phyloP scores from a whole-genome alignment of 257 asterid genomes.

The Primulina huaijiensis region DNA sequence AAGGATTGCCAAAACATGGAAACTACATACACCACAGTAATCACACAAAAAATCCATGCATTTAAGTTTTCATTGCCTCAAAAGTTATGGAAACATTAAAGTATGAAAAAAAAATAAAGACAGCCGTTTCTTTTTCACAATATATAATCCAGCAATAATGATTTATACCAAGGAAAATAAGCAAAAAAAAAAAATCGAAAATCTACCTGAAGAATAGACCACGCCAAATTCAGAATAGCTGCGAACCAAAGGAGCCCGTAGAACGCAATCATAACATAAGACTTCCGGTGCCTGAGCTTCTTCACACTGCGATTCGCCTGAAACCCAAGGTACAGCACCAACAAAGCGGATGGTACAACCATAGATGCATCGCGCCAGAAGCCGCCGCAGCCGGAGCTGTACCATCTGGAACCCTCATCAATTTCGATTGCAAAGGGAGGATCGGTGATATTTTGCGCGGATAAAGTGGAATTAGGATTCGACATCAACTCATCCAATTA shows the following conservation, averaged over 20 bases:
- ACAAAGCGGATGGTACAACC: slow-evolving; percentile 66
- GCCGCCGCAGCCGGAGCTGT: slow-evolving; percentile 50
- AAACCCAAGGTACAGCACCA: slow-evolving; percentile 73
- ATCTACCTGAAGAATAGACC: slow-evolving; percentile 81
- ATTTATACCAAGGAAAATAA: neutral
- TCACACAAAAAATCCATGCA: too few relatives aligned
- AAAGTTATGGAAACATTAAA: neutral
- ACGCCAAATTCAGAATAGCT: slow-evolving; percentile 67
- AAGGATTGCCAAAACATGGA: neutral
- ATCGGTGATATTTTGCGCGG: slow-evolving; percentile 32
- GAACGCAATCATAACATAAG: slow-evolving; percentile 78
- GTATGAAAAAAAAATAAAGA: neutral
- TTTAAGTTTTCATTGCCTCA: neutral
- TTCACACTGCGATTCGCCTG: slow-evolving; percentile 67
- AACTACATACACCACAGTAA: neutral
- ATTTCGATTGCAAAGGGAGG: slow-evolving; percentile 22
- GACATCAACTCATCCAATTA: slow-evolving; percentile 25
- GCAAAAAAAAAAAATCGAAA: neutral
- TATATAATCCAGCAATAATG: slow-evolving; percentile 2
- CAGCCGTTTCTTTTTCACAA: neutral
- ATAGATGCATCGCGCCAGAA: slow-evolving; percentile 76
- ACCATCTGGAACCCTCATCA: slow-evolving; percentile 32
- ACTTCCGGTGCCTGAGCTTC: slow-evolving; percentile 71
- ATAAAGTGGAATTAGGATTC: slow-evolving; percentile 42
- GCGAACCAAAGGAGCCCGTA: slow-evolving; percentile 76